These are phyloP conservation scores for Hamamelis virginiana DNA, from an alignment of 164 flowering plant genomes.

Conservation along the genomic window DNA sequence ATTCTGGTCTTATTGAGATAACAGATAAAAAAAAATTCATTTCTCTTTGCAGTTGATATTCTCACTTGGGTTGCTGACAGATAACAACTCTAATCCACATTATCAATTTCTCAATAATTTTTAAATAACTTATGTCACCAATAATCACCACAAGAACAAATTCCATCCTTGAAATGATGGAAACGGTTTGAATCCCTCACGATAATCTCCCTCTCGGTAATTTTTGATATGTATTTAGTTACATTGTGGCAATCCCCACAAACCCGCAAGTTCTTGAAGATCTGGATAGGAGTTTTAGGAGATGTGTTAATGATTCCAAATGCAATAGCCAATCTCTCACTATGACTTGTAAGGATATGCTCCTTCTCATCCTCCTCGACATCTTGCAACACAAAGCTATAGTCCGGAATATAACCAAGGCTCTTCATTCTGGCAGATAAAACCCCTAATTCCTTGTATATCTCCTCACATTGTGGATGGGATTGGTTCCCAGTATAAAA, in stretches of 20 bases:
- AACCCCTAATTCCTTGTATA: constrained; percentile 38
- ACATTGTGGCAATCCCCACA: constrained; percentile 68
- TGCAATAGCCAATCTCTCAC: constrained; percentile 69
- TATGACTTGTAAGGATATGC: constrained; percentile 53
- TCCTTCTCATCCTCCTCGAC: constrained; percentile 79
- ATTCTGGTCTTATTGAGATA: too few species aligned
- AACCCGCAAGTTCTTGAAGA: constrained; percentile 65
- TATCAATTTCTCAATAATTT: too few species aligned
- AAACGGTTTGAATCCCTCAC: constrained; percentile 64
- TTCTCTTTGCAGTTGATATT: too few species aligned
- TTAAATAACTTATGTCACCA: too few species aligned
- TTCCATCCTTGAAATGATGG: constrained; percentile 57
- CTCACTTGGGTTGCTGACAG: too few species aligned
- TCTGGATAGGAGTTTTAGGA: constrained; percentile 40
- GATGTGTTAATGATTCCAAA: constrained; percentile 56
- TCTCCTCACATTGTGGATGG: constrained; percentile 46
- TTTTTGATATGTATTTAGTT: constrained; percentile 49
- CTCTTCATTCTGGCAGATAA: constrained; percentile 51
- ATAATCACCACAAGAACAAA: constrained; percentile 58
- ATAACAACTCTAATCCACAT: too few species aligned
- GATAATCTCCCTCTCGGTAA: constrained; percentile 50
- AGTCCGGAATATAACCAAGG: constrained; percentile 65
- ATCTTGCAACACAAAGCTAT: constrained; percentile 68
- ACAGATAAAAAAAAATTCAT: too few species aligned
- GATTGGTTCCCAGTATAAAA: constrained; percentile 62